These are phyloP conservation scores for Lanmaoa rubissima DNA, from an alignment of 768 basidiomycete genomes.

Conservation along the genomic window DNA sequence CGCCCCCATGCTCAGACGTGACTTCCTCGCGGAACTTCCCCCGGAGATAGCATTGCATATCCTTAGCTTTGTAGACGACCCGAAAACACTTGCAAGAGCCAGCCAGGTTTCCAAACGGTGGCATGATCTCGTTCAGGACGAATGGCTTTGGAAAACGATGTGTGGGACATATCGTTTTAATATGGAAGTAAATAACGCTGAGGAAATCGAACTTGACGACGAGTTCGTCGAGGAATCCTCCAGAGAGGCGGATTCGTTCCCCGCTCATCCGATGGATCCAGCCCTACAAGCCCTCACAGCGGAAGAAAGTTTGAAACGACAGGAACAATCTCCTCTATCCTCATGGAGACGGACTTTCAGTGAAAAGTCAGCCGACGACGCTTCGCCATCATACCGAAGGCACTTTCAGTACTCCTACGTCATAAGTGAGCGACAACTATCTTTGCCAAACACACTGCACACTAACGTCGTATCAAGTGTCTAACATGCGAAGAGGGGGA, in stretches of 20 bases:
- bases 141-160: constrained; percentile 79
- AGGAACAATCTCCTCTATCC: constrained; percentile 24
- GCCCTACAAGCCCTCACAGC: constrained; percentile 40
- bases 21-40: constrained; percentile 56
- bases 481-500: constrained; percentile 79
- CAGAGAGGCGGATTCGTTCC: constrained; percentile 35
- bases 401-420: constrained; percentile 74
- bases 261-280: constrained; percentile 39
- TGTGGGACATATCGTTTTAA: constrained; percentile 56
- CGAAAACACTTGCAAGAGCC: constrained; percentile 65
- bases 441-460: background rate
- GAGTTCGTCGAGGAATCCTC: constrained; percentile 33
- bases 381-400: constrained; percentile 50
- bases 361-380: background rate
- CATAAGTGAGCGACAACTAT: constrained; percentile 49
- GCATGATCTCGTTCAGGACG: constrained; percentile 67
- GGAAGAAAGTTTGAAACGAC: constrained; percentile 28
- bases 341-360: constrained; percentile 23
- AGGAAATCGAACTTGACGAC: constrained; percentile 27
- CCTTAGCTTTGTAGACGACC: constrained; percentile 74
- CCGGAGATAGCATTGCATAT: constrained; percentile 75
- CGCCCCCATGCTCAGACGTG: constrained; percentile 60
- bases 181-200: constrained; percentile 11
- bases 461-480: constrained; percentile 44
- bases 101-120: constrained; percentile 71